Evolutionary conservation across 768 basidiomycete species (phyloP).

Genomic region (Sarcodon aspratus): DNA sequence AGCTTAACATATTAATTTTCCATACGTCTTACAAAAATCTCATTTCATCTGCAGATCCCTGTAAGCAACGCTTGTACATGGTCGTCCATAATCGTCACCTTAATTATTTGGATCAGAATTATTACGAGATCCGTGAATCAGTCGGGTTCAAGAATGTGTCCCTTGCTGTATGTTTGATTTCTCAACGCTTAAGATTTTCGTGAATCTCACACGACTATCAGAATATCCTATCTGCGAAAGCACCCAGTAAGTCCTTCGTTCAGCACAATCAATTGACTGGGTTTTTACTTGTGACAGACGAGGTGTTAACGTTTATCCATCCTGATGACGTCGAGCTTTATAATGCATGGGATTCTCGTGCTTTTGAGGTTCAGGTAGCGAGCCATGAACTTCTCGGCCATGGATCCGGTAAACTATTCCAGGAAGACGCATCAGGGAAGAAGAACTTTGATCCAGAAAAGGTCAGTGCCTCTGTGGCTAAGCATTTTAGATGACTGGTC

Average conservation of each 20-base stretch:
- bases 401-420: conserved; percentile 75
- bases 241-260: conserved; percentile 44
- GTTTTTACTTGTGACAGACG: conserved; percentile 30
- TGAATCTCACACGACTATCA: conserved; percentile 12
- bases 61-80: conserved; percentile 20
- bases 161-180: conserved; percentile 41
- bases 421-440: conserved; percentile 62
- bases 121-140: conserved; percentile 74
- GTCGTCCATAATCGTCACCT: neutral
- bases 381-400: conserved; percentile 86
- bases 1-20: conserved; percentile 10
- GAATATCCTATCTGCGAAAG: conserved; percentile 84
- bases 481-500: neutral
- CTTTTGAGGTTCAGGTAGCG: conserved; percentile 84
- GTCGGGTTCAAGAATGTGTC: conserved; percentile 88
- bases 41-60: conserved; percentile 38
- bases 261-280: neutral
- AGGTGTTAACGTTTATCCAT: conserved; percentile 74
- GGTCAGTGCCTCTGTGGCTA: conserved; percentile 14
- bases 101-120: conserved; percentile 35
- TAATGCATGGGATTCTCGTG: conserved; percentile 64
- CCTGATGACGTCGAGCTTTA: conserved; percentile 67
- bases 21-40: conserved; percentile 2
- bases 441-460: conserved; percentile 75
- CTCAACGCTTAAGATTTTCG: neutral